Evolutionary conservation across 1,284 basidiomycete genomes (phyloP).

Genomic region (Boletus subluridellus): DNA sequence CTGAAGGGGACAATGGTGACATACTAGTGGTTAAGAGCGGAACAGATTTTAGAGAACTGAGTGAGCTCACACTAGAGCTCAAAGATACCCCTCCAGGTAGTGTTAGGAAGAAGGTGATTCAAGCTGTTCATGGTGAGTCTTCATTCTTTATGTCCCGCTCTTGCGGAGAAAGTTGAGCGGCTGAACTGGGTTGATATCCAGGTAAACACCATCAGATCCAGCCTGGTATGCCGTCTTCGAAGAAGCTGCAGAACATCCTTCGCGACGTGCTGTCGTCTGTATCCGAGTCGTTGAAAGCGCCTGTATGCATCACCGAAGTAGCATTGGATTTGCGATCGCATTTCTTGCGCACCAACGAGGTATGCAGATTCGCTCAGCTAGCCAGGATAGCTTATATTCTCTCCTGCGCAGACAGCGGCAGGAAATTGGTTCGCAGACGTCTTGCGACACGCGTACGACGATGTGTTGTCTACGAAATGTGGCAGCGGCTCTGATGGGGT

Average conservation of each 20-base stretch:
- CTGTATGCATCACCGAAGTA: slow-evolving; percentile 68
- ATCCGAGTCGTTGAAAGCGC: slow-evolving; percentile 63
- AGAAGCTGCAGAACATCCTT: slow-evolving; percentile 45
- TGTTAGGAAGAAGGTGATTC: slow-evolving; percentile 66
- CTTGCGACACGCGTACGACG: slow-evolving; percentile 77
- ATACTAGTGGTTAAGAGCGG: slow-evolving; percentile 81
- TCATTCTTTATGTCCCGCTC: neutral
- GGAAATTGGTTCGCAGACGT: slow-evolving; percentile 92
- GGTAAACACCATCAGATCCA: slow-evolving; percentile 65
- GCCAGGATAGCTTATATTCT: neutral
- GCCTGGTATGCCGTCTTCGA: slow-evolving; percentile 55
- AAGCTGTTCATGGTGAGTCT: slow-evolving; percentile 52
- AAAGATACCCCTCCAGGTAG: slow-evolving; percentile 58
- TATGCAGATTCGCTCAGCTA: slow-evolving; percentile 24
- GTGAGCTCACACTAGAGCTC: slow-evolving; percentile 69
- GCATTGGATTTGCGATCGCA: slow-evolving; percentile 76
- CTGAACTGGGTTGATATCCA: slow-evolving; percentile 6
- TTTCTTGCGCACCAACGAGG: slow-evolving; percentile 65
- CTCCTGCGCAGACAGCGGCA: slow-evolving; percentile 39
- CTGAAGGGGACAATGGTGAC: slow-evolving; percentile 72
- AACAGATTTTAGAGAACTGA: slow-evolving; percentile 86
- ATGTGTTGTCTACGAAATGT: slow-evolving; percentile 60
- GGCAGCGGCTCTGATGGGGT: slow-evolving; percentile 72
- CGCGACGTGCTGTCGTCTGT: slow-evolving; percentile 69
- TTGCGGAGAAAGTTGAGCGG: neutral